Evolutionary conservation across 768 basidiomycete species (phyloP).

Genomic region (Pseudohyphozyma bogoriensis): DNA sequence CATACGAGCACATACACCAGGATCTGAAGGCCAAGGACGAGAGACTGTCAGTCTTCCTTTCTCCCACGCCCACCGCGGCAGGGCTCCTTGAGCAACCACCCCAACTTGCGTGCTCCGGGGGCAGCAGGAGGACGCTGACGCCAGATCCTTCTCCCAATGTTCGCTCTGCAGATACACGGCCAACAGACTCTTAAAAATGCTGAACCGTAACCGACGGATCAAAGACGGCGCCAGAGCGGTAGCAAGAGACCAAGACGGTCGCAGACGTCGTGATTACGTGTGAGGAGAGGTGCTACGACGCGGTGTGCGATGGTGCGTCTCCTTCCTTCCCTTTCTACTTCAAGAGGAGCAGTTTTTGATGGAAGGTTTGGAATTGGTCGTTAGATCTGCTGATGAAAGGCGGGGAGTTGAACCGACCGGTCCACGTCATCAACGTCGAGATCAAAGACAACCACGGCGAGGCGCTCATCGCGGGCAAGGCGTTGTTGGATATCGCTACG

Average conservation of each 20-base stretch:
- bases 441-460: constrained; percentile 99
- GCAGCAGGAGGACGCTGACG: too few species aligned
- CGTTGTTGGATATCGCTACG: constrained; percentile 79
- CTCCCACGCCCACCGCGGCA: too few species aligned
- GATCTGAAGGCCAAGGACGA: constrained; percentile 75
- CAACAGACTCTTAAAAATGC: constrained; percentile 89
- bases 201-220: constrained; percentile 85
- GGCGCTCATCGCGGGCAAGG: constrained; percentile 87
- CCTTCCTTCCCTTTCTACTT: not conserved
- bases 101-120: too few species aligned
- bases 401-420: constrained; percentile 84
- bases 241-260: constrained; percentile 80
- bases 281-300: constrained; percentile 96
- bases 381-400: constrained; percentile 72
- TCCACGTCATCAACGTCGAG: constrained; percentile 94
- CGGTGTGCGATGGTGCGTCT: constrained; percentile 90
- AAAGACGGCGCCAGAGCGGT: constrained; percentile 90
- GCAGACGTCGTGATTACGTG: constrained; percentile 97
- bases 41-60: constrained; percentile 54
- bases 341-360: too few species aligned
- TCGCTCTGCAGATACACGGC: constrained; percentile 69
- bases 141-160: constrained; percentile 21
- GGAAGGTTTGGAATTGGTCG: too few species aligned
- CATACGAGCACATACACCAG: constrained; percentile 89
- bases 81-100: too few species aligned